Evolutionary conservation across 2,329 filamentous ascomycete genomes (phyloP).

Genomic region (Paraphoma chrysanthemicola): DNA sequence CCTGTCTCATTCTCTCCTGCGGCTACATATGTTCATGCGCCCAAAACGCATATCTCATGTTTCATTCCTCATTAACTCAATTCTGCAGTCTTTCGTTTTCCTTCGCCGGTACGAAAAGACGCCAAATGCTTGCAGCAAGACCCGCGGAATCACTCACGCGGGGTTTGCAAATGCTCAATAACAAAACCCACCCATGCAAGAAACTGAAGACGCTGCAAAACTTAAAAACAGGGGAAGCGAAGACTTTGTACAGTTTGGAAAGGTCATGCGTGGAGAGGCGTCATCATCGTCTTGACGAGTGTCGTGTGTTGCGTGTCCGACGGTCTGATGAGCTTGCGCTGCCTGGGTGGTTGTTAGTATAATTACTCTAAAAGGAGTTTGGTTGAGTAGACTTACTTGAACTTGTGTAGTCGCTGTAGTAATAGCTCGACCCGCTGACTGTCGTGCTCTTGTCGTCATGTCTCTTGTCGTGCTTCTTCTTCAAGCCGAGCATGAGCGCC

Average conservation of each 20-base stretch:
- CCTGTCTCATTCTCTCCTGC: too few species aligned
- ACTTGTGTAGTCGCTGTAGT: slow-evolving; percentile 57
- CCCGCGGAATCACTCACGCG: not conserved
- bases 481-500: slow-evolving; percentile 54
- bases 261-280: not conserved
- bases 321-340: slow-evolving; percentile 54
- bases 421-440: slow-evolving; percentile 48
- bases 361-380: not conserved
- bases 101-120: not conserved
- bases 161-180: not conserved
- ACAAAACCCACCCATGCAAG: not conserved
- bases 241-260: slow-evolving; percentile 12
- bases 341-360: slow-evolving; percentile 42
- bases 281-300: slow-evolving; percentile 38
- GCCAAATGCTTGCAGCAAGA: not conserved
- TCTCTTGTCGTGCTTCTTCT: slow-evolving; percentile 49
- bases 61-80: too few species aligned
- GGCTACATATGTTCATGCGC: too few species aligned
- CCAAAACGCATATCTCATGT: too few species aligned
- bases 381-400: slow-evolving; percentile 50
- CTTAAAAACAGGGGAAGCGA: not conserved
- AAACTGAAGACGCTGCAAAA: slow-evolving; percentile 3
- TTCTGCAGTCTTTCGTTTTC: too few species aligned
- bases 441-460: slow-evolving; percentile 54
- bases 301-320: slow-evolving; percentile 48